phyloP scores from a whole-genome alignment of 2,329 filamentous ascomycete genomes.

The Colletotrichum sidae region DNA sequence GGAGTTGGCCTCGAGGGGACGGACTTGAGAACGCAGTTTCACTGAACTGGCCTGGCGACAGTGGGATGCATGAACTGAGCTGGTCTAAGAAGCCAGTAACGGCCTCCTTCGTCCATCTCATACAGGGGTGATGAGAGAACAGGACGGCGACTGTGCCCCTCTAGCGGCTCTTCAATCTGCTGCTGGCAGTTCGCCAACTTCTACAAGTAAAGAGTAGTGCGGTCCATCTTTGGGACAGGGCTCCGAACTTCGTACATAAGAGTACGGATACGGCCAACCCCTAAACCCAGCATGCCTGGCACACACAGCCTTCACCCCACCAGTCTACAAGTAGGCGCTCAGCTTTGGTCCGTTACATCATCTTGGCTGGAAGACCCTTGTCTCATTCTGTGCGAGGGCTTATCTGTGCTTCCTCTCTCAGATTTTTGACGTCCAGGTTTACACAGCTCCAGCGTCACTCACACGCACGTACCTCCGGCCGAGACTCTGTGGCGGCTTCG shows the following conservation, averaged over 20 bases:
- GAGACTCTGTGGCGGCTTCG: slow-evolving; percentile 10
- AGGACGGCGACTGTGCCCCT: slow-evolving; percentile 12
- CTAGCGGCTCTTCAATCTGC: slow-evolving; percentile 17
- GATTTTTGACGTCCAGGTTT: slow-evolving; percentile 24
- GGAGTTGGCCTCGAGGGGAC: slow-evolving; percentile 10
- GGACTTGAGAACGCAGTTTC: slow-evolving; percentile 31
- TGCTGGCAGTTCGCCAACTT: too few relatives aligned
- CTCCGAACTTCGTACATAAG: slow-evolving; percentile 1
- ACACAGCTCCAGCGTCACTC: slow-evolving; percentile 17
- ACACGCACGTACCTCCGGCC: slow-evolving; percentile 8
- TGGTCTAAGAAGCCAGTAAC: slow-evolving; percentile 20
- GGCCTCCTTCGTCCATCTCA: slow-evolving; percentile 14
- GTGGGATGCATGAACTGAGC: slow-evolving; percentile 7
- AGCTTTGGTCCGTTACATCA: slow-evolving; percentile 36
- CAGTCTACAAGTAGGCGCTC: slow-evolving; percentile 17
- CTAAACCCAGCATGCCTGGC: slow-evolving; percentile 24
- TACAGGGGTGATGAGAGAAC: not conserved
- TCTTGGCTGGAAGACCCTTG: slow-evolving; percentile 30
- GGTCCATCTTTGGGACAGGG: slow-evolving; percentile 17
- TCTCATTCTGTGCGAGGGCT: slow-evolving; percentile 31
- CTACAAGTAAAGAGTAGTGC: too few relatives aligned
- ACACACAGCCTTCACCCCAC: slow-evolving; percentile 23
- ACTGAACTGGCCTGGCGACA: slow-evolving; percentile 15
- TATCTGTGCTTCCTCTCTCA: slow-evolving; percentile 32
- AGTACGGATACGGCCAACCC: slow-evolving; percentile 28